Base-by-base conservation (phyloP, 768 basidiomycete genomes). In the Auricularia cornea region DNA sequence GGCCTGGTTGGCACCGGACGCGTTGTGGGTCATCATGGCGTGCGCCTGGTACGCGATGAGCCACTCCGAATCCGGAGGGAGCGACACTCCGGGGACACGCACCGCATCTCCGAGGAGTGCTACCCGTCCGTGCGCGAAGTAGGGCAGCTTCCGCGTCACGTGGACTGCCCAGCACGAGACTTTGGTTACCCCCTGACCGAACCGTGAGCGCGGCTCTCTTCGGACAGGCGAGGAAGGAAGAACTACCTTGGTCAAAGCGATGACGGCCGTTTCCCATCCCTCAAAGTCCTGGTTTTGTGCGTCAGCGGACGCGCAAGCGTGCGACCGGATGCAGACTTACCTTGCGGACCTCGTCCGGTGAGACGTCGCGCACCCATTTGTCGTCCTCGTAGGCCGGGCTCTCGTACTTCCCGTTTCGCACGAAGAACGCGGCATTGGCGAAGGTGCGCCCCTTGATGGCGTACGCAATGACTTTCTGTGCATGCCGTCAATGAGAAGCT, bases 81-180 rank as follows among this genome's bases (percentile, higher is more conserved):
- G 20, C 31, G 35, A 48, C n/a, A 14, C 20, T n/a, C n/a, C n/a
- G n/a, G 20, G 23, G 40, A 63, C n/a, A 68, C 73, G 57, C 64
- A 80, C 79, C 6, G 83, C 77, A 64, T 84, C 83, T 28, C 82
- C 84, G 2, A 80, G 68, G 12, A 85, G 70, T 8, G 76, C 78
- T 3, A 83, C 77, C 3, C 71, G 70, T 18, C 74, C 76, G n/a
- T 69, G 68, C 1, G 76, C 76, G 64, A 75, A 82, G 8, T 71
- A 70, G 0, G 77, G 73, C 16, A 84, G 68, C 5, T 75, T 73
- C 3, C 70, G 72, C 23, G 84, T 64, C n/a, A 68, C 68, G 63
- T 80, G 77, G 2, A 84, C 67, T 2, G 76, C 76, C 80, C 82
- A 83, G 66, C 72, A 75, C n/a, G 72, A 76, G 1, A 78, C 73